These are phyloP conservation scores for Scutellaria galericulata DNA, from an alignment of 257 asterid genomes.

Conservation along the genomic window DNA sequence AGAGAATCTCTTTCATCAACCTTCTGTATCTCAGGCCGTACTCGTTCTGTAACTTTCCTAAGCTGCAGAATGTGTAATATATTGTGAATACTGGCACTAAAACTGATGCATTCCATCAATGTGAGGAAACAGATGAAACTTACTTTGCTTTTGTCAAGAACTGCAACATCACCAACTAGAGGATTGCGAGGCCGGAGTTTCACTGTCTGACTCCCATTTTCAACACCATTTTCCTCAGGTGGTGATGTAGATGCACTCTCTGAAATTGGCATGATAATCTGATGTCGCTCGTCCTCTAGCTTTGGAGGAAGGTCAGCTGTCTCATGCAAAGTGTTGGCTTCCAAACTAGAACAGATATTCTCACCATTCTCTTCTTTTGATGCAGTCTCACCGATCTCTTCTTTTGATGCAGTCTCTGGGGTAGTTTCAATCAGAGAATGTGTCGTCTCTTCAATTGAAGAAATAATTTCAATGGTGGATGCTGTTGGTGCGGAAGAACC, in stretches of 20 bases:
- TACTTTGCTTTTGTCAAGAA: slow-evolving; percentile 86
- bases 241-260: slow-evolving; percentile 46
- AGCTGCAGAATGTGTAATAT: slow-evolving; percentile 59
- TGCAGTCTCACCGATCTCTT: slow-evolving; percentile 38
- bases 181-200: slow-evolving; percentile 72
- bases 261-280: slow-evolving; percentile 35
- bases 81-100: slow-evolving; percentile 34
- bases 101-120: slow-evolving; percentile 23
- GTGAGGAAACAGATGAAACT: slow-evolving; percentile 31
- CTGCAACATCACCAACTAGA: slow-evolving; percentile 65
- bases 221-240: slow-evolving; percentile 51
- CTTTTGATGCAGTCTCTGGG: slow-evolving; percentile 38
- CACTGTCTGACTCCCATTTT: slow-evolving; percentile 44
- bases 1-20: slow-evolving; percentile 77
- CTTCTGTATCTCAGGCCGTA: slow-evolving; percentile 54
- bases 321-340: slow-evolving; percentile 36
- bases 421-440: slow-evolving; percentile 36
- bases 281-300: slow-evolving; percentile 38
- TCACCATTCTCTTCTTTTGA: slow-evolving; percentile 39
- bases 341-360: slow-evolving; percentile 38
- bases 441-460: slow-evolving; percentile 42
- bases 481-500: slow-evolving; percentile 40
- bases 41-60: slow-evolving; percentile 73
- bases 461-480: slow-evolving; percentile 22
- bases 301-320: slow-evolving; percentile 32